Evolutionary conservation across 164 flowering plant species (phyloP).

Genomic region (Berberis thunbergii): DNA sequence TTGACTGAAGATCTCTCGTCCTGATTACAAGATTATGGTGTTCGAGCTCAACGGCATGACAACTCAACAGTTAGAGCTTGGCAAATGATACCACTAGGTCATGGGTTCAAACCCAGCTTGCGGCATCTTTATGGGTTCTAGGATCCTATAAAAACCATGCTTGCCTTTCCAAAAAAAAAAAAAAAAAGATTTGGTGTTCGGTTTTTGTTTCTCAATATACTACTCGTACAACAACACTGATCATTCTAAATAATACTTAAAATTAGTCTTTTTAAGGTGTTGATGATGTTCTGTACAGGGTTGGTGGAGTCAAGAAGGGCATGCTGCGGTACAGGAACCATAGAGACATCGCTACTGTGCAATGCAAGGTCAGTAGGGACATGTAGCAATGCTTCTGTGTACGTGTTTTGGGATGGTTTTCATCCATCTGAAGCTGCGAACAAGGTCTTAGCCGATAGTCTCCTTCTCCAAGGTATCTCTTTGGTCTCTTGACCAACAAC

Average conservation of each 20-base stretch:
- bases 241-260: neutral
- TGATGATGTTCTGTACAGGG: constrained; percentile 29
- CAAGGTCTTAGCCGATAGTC: constrained; percentile 45
- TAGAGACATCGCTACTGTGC: constrained; percentile 77
- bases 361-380: constrained; percentile 66
- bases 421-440: constrained; percentile 88
- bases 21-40: too few relatives aligned
- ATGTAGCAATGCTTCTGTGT: constrained; percentile 67
- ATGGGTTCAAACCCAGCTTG: too few relatives aligned
- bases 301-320: constrained; percentile 78
- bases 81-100: too few relatives aligned
- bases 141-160: too few relatives aligned
- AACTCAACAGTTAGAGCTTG: too few relatives aligned
- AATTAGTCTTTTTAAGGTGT: neutral
- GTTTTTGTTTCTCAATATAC: neutral
- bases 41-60: too few relatives aligned
- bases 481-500: constrained; percentile 31
- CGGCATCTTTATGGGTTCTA: too few relatives aligned
- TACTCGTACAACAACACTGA: too few relatives aligned
- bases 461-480: constrained; percentile 53
- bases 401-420: constrained; percentile 92
- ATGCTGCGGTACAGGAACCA: constrained; percentile 79
- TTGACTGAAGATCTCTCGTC: too few relatives aligned
- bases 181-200: too few relatives aligned
- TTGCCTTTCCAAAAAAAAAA: too few relatives aligned